A percentile compares a stretch with the other conserved stretches of the same genome.
Conservation (phyloP, 2,329 filamentous ascomycete genomes). For the Exserohilum rostratum region DNA sequence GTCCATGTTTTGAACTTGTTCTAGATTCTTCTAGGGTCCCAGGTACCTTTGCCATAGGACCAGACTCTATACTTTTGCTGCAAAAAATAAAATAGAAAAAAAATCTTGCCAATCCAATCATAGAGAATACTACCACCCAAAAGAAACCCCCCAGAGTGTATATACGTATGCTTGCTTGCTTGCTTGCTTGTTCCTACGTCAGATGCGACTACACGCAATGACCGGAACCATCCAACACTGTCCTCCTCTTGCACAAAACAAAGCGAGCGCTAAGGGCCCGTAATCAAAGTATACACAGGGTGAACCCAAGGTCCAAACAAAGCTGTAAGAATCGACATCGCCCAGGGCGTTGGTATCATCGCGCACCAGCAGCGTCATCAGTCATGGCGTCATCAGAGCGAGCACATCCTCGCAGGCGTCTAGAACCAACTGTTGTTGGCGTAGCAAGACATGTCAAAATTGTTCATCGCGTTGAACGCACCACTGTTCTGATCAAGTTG, state of each 20-base stretch:
- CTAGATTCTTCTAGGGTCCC: slow-evolving; percentile 22
- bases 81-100: background rate
- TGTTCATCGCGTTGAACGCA: slow-evolving; percentile 31
- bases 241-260: slow-evolving; percentile 20
- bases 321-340: slow-evolving; percentile 29
- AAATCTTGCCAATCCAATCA: slow-evolving; percentile 7
- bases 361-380: slow-evolving; percentile 47
- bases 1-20: slow-evolving; percentile 5
- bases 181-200: slow-evolving; percentile 14
- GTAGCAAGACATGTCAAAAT: slow-evolving; percentile 34
- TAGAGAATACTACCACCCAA: slow-evolving; percentile 21
- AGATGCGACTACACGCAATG: slow-evolving; percentile 14
- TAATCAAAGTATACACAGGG: slow-evolving; percentile 46
- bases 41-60: slow-evolving; percentile 26
- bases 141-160: slow-evolving; percentile 18
- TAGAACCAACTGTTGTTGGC: slow-evolving; percentile 42
- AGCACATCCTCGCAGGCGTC: slow-evolving; percentile 29
- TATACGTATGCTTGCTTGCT: slow-evolving; percentile 26
- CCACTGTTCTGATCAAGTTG: slow-evolving; percentile 36
- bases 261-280: slow-evolving; percentile 30
- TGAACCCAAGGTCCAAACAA: slow-evolving; percentile 29
- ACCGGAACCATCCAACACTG: slow-evolving; percentile 21
- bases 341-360: slow-evolving; percentile 29
- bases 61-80: slow-evolving; percentile 34
- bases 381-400: slow-evolving; percentile 42